A percentile compares a stretch with the other conserved stretches of the same genome.
These are phyloP conservation scores for Penicillium paxilli DNA, from an alignment of 495 filamentous ascomycete genomes.

Conservation along the genomic window DNA sequence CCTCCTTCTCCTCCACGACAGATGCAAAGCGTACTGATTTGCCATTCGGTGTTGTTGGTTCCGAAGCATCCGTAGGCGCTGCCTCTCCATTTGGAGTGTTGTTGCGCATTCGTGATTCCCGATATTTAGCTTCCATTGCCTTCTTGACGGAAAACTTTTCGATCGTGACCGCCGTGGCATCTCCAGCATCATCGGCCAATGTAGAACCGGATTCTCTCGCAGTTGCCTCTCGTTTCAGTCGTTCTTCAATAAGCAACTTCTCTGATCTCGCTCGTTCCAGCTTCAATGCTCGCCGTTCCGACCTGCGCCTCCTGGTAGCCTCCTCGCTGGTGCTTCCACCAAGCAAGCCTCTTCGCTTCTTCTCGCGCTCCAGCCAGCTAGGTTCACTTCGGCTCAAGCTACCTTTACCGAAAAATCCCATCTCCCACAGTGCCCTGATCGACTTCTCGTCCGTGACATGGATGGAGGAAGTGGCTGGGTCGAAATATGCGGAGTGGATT, in stretches of 20 bases:
- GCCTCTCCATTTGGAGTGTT: slow-evolving; percentile 8
- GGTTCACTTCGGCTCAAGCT: slow-evolving; percentile 90
- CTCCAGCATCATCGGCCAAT: slow-evolving; percentile 18
- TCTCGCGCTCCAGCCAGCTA: slow-evolving; percentile 84
- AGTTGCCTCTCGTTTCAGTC: slow-evolving; percentile 61
- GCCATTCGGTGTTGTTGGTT: slow-evolving; percentile 33
- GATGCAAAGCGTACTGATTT: slow-evolving; percentile 69
- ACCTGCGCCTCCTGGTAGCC: slow-evolving; percentile 70
- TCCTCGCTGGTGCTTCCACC: slow-evolving; percentile 73
- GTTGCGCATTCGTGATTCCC: slow-evolving; percentile 21
- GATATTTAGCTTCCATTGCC: slow-evolving; percentile 37
- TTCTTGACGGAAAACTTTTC: slow-evolving; percentile 45
- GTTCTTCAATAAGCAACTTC: slow-evolving; percentile 73
- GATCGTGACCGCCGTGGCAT: slow-evolving; percentile 16
- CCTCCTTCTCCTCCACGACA: slow-evolving; percentile 56
- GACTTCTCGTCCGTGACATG: slow-evolving; percentile 77
- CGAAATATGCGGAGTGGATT: slow-evolving; percentile 73
- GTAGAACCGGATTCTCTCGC: slow-evolving; percentile 28
- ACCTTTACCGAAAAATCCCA: slow-evolving; percentile 95
- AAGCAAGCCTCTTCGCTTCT: slow-evolving; percentile 62
- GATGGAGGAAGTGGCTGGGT: slow-evolving; percentile 73
- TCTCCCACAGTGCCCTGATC: slow-evolving; percentile 84
- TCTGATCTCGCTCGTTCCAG: slow-evolving; percentile 85
- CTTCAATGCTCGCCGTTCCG: slow-evolving; percentile 81
- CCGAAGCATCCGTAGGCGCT: slow-evolving; percentile 1